Evolutionary conservation across 345 rosid genomes (phyloP).

Genomic region (Populus simonii): DNA sequence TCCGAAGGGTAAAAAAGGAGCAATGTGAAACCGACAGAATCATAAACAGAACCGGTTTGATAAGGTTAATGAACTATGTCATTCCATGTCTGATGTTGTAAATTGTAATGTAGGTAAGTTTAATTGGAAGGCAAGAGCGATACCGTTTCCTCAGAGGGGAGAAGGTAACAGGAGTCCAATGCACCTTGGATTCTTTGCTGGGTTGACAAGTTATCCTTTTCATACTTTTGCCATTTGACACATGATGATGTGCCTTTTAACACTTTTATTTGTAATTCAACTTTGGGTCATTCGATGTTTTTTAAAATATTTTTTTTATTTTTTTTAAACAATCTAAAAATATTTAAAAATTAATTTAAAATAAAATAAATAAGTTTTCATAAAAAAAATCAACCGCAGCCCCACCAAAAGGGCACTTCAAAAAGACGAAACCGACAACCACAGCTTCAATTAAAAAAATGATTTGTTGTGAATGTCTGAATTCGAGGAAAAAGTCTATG

Average conservation of each 20-base stretch:
- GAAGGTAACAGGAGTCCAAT: neutral
- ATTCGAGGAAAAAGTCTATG: too few relatives aligned
- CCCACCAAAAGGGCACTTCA: too few relatives aligned
- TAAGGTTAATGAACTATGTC: neutral
- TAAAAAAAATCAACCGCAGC: too few relatives aligned
- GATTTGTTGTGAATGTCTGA: too few relatives aligned
- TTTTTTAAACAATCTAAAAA: too few relatives aligned
- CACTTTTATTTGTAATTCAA: neutral
- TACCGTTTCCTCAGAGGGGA: conserved; percentile 5
- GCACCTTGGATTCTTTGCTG: conserved; percentile 35
- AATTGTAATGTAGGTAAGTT: neutral
- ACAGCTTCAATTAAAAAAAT: too few relatives aligned
- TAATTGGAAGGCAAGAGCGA: conserved; percentile 7
- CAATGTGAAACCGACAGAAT: neutral
- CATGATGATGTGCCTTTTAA: neutral
- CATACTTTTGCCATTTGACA: neutral
- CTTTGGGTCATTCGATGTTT: neutral
- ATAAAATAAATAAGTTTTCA: too few relatives aligned
- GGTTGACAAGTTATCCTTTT: conserved; percentile 17
- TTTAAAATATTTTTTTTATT: too few relatives aligned
- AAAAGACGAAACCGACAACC: too few relatives aligned
- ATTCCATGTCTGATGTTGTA: neutral
- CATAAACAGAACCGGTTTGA: neutral
- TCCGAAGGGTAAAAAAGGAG: conserved; percentile 1
- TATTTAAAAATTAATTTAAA: too few relatives aligned